Conservation (phyloP, 75 land plant species). For the Picea sitchensis region DNA sequence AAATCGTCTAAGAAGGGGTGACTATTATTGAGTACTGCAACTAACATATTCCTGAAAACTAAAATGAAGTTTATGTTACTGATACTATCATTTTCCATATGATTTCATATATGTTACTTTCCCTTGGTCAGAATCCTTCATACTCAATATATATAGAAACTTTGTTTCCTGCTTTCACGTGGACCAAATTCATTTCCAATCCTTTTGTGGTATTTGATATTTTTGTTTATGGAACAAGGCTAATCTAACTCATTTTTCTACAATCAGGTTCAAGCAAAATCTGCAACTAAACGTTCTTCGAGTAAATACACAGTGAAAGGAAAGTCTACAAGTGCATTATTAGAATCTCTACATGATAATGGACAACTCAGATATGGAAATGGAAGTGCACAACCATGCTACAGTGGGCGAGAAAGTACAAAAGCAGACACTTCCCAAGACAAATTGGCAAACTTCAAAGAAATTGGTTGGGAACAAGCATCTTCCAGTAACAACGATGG, state of each 20-base stretch:
- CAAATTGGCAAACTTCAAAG: background rate
- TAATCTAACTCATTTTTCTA: background rate
- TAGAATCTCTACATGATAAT: background rate
- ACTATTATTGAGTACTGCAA: background rate
- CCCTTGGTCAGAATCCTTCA: background rate
- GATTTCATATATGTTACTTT: background rate
- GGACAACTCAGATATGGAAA: background rate
- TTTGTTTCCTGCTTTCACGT: no score
- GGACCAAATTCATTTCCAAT: background rate
- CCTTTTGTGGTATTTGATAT: background rate
- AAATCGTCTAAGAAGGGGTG: background rate
- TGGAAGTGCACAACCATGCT: no score
- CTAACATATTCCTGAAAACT: background rate
- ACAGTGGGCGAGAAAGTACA: background rate
- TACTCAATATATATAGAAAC: no score
- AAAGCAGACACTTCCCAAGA: background rate
- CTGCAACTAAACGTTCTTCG: background rate
- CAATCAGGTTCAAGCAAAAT: slow-evolving; percentile 3
- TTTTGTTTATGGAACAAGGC: background rate
- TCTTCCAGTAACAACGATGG: background rate
- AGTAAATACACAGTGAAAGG: background rate
- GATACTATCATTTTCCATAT: background rate
- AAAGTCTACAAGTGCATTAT: background rate
- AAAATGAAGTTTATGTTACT: no score
- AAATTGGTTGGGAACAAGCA: background rate